Conservation (phyloP, 179 eudicot species). For the Pouteria campechiana region DNA sequence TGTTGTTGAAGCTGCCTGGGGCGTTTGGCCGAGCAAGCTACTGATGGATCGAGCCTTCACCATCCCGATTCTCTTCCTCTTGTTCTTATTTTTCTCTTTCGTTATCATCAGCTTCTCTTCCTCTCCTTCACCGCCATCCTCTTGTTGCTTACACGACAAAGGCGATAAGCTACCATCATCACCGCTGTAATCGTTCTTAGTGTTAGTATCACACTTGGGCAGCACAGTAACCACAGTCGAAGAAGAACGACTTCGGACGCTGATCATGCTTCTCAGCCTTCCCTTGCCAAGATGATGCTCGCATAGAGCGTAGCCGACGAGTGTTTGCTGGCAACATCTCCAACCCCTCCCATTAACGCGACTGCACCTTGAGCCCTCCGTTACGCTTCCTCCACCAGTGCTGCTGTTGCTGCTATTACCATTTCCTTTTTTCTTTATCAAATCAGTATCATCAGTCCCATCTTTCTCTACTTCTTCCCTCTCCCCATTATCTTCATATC, state of each 20-base stretch:
- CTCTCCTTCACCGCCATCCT: not conserved
- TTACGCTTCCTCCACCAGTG: slow-evolving; percentile 15
- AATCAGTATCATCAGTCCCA: too few relatives aligned
- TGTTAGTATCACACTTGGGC: not conserved
- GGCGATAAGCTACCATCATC: too few relatives aligned
- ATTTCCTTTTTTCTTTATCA: not conserved
- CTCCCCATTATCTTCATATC: not conserved
- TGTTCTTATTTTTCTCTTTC: slow-evolving; percentile 16
- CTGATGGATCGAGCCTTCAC: slow-evolving; percentile 33
- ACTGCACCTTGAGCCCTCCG: slow-evolving; percentile 37
- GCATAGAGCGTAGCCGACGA: slow-evolving; percentile 33
- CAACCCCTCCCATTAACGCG: slow-evolving; percentile 36
- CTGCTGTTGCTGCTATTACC: slow-evolving; percentile 4
- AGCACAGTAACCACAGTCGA: not conserved
- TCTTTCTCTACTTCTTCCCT: not conserved
- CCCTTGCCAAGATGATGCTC: slow-evolving; percentile 42
- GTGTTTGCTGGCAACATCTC: slow-evolving; percentile 36
- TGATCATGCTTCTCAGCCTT: slow-evolving; percentile 18
- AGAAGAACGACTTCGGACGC: not conserved
- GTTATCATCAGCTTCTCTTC: not conserved
- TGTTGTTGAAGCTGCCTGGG: not conserved
- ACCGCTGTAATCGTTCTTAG: not conserved
- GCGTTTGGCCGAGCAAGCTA: slow-evolving; percentile 27
- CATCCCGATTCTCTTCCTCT: slow-evolving; percentile 27
- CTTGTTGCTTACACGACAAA: not conserved